A percentile compares a stretch with the other conserved stretches of the same genome.
phyloP scores from a whole-genome alignment of 768 basidiomycete species.

The Dentipellis fragilis region DNA sequence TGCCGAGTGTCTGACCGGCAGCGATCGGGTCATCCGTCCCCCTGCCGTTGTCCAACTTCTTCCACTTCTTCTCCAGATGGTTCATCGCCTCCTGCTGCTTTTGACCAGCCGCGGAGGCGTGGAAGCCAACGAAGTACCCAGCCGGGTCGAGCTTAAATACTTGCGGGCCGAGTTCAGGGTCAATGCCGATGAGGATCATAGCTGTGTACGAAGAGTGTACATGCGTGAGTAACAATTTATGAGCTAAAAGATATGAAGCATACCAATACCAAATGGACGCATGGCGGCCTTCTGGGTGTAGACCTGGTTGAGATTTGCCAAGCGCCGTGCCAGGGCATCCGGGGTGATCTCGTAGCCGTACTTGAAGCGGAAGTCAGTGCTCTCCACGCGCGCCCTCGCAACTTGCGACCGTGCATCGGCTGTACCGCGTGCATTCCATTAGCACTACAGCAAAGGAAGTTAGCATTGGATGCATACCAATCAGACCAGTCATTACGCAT shows the following conservation, averaged over 20 bases:
- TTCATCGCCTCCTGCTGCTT: constrained; percentile 99
- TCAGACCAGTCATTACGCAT: constrained; percentile 95
- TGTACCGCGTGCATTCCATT: constrained; percentile 20
- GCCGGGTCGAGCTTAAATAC: constrained; percentile 98
- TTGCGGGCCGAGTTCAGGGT: constrained; percentile 89
- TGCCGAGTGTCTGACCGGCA: constrained; percentile 63
- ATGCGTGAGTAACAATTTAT: not conserved
- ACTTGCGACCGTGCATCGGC: constrained; percentile 93
- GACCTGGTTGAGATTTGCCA: constrained; percentile 98
- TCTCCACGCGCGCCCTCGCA: constrained; percentile 74
- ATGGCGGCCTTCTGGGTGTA: constrained; percentile 97
- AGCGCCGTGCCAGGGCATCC: constrained; percentile 84
- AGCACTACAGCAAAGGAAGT: not conserved
- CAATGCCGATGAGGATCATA: constrained; percentile 92
- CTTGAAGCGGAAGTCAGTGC: constrained; percentile 90
- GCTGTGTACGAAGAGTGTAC: constrained; percentile 34
- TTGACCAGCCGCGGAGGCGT: constrained; percentile 91
- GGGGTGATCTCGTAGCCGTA: constrained; percentile 98
- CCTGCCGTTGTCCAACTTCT: constrained; percentile 72
- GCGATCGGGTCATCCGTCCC: constrained; percentile 72
- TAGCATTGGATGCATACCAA: constrained; percentile 57
- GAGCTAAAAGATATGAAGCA: constrained; percentile 18
- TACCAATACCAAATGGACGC: constrained; percentile 93
- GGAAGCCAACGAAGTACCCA: constrained; percentile 97
- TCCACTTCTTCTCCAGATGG: constrained; percentile 98